Base-by-base conservation (phyloP, 2,329 filamentous ascomycete genomes). In the Trematosphaeria pertusa region DNA sequence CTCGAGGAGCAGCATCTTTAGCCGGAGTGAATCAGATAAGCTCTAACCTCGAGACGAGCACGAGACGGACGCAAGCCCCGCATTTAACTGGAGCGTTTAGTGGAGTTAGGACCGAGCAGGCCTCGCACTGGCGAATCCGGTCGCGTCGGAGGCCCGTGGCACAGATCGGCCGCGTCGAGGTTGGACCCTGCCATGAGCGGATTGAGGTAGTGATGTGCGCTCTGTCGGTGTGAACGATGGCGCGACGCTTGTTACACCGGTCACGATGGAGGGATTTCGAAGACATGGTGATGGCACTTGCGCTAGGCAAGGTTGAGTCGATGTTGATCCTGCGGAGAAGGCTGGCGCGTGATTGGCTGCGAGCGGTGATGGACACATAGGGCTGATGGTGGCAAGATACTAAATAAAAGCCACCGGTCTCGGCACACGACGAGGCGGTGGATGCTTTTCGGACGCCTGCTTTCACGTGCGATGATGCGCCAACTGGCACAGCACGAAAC, bases 331-430 rank as follows among this genome's bases (percentile, higher is more conserved):
- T 45, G 26, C 40, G 42, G 28, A 31, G 47, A 33, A 47, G 35
- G 18, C 18, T 17, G 11, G n/a, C 3, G 11, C 14, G 4, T 46
- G 39, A 54, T 50, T 54, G 51, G 51, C 21, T 17, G 24, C 10
- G 5, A n/a, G 2, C 9, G 3, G 20, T 19, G 14, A 30, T 33
- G 32, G 28, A n/a, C 9, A 20, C 10, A 18, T 49, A 46, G 42
- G 43, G 44, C 52, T 55, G 46, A 42, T 43, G 14, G 33, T 48
- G 35, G 31, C 35, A 39, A 46, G 22, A 42, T 43, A 22, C 48
- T 46, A 44, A 47, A 32, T 24, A 17, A 15, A 49, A 42, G n/a
- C 20, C n/a, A 43, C 12, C 26, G 40, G 33, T 34, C 28, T 14
- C 32, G 24, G 33, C 14, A 12, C n/a, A 37, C 24, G 10, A 26